A percentile compares a stretch with the other conserved stretches of the same genome.
Evolutionary conservation across 2,329 filamentous ascomycete species (phyloP).

Genomic region (Cytospora piceae): DNA sequence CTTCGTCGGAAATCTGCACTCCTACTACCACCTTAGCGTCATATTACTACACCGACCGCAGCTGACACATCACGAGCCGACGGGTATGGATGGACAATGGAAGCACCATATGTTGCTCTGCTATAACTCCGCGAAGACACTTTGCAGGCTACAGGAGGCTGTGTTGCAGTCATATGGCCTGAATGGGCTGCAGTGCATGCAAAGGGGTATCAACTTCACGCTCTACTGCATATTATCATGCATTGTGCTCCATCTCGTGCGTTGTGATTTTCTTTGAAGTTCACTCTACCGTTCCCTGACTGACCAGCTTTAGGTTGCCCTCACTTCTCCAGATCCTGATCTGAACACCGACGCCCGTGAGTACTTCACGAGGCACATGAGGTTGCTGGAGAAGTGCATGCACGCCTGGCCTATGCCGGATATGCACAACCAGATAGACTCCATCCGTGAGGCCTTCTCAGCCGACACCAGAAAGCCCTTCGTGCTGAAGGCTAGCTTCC

Average conservation of each 20-base stretch:
- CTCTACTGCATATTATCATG: constrained; percentile 92
- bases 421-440: constrained; percentile 86
- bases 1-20: constrained; percentile 86
- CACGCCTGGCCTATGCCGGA: constrained; percentile 85
- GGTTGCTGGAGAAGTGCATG: constrained; percentile 85
- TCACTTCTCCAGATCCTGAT: constrained; percentile 90
- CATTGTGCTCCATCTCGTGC: constrained; percentile 88
- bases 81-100: constrained; percentile 73
- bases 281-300: constrained; percentile 25
- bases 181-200: constrained; percentile 85
- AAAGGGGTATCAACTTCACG: constrained; percentile 90
- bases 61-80: constrained; percentile 76
- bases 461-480: constrained; percentile 84
- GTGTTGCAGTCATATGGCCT: constrained; percentile 77
- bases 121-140: constrained; percentile 79
- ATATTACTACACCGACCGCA: constrained; percentile 90
- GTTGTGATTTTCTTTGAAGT: constrained; percentile 42
- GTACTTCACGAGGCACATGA: constrained; percentile 93
- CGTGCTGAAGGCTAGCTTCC: constrained; percentile 84
- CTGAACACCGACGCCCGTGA: constrained; percentile 83
- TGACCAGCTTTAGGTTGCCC: constrained; percentile 70
- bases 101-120: constrained; percentile 86
- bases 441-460: constrained; percentile 87
- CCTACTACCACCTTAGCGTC: constrained; percentile 82
- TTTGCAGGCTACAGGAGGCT: constrained; percentile 86